Evolutionary conservation across 805 yeast species (phyloP), one percentile per base, ranked within the genome.

Genomic region (Schwanniomyces sp.): DNA sequence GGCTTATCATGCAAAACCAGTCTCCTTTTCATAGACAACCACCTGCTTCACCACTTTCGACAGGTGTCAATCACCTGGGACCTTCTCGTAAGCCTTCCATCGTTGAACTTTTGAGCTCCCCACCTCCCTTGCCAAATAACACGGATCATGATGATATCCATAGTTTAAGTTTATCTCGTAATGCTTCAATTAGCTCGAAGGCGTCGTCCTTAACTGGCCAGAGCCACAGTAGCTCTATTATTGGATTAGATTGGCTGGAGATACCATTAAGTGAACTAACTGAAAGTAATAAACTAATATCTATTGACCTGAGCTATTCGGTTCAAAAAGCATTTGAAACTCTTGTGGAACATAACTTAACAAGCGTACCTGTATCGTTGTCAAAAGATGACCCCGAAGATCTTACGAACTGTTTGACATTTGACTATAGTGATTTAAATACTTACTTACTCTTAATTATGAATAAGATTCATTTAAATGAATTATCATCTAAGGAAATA

Each of bases 291-390:
- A 86, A 88, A 63, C 76, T 94, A 56, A 80, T 91, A 42, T 76
- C 83, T 37, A 84, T 91, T 52, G 79, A 80, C 51, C 81, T 85
- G 2, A 68, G 80, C 5, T 72, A 81, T 30, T 82, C 96, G 3
- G 95, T 92, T 18, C 97, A 92, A 64, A 78, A 82, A 47, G 97
- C 98, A 2, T 94, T 88, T 70, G 90, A 91, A 58, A 83, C 85
- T 4, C 75, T 92, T 59, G 77, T 80, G 27, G 70, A 76, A 28
- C 78, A 91, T 64, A 84, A 86, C 53, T 78, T 94, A 59, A 92
- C 97, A 2, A 86, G 95, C 12, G 72, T 94, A 47, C 98, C 99
- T 0, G 94, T 92, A 14, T 60, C 69, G 18, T 40, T 62, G 28
- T 53, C 65, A 6, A 80, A 78, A 52, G 72, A 76, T 41, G 71